Base-by-base conservation (phyloP, 805 yeast genomes). In the Candida chauliodis region DNA sequence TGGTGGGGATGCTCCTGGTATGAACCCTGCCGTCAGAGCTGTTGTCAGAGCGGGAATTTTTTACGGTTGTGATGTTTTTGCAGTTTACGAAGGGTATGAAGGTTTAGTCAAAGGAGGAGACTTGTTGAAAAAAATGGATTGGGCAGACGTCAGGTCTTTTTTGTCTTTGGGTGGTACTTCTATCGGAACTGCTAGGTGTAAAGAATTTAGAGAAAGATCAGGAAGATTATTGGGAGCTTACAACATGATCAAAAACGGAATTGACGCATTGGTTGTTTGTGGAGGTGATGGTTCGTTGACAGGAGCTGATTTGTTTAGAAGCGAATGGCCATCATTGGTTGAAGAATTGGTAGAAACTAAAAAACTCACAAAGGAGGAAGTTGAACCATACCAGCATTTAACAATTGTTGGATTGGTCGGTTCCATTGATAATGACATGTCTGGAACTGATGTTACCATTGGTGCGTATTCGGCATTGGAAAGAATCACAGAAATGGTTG, bases 251-350 rank as follows among this genome's bases (percentile, higher is more conserved):
- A 71, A 61, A 31, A 76, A 79, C 22, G 90, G 90, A 39, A 83
- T 84, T 41, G 89, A 84, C 58, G 90, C 88, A 2, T 66, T 84
- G 46, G 75, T 84, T 46, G 90, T 84, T 14, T 81, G 88, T 61
- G 91, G 91, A 48, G 91, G 91, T 56, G 91, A 84, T 56, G 91
- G 91, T 37, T 82, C 89, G 1, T 67, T 84, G 46, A 84, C 91
- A 2, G 91, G 91, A 46, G 91, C 91, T 5, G 91, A 84, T 54
- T 61, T 82, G 40, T 83, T 84, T 60, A 71, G 91, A 55, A 51
- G 73, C 10, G 90, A 84, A 62, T 84, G 91, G 91, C 88, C 89
- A 4, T 73, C 82, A 2, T 69, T 84, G 52, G 65, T 82, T 22
- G 57, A 71, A 19, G 88, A 82, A 55, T 67, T 84, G 49, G 59